phyloP scores from a whole-genome alignment of 495 filamentous ascomycete genomes.

The Trichoderma asperelloides region DNA sequence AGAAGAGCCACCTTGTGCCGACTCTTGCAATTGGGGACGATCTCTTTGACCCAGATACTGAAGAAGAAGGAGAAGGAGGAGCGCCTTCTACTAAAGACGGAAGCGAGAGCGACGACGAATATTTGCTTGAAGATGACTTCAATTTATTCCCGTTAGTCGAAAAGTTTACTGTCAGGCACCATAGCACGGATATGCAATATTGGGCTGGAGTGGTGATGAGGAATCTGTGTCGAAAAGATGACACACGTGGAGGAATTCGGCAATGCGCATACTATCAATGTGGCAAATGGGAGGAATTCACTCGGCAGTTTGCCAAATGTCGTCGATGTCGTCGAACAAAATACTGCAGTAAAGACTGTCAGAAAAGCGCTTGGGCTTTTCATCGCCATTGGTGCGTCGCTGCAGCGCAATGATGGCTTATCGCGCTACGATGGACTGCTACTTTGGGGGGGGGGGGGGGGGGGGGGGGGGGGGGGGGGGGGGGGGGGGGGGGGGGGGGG shows the following conservation, averaged over 20 bases:
- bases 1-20: slow-evolving; percentile 87
- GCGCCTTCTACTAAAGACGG: slow-evolving; percentile 43
- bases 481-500: too few relatives aligned
- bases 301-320: slow-evolving; percentile 95
- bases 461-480: too few relatives aligned
- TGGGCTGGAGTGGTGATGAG: slow-evolving; percentile 99
- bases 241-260: slow-evolving; percentile 82
- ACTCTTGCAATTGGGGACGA: slow-evolving; percentile 84
- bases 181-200: slow-evolving; percentile 95
- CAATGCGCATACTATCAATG: slow-evolving; percentile 97
- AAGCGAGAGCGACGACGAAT: slow-evolving; percentile 77
- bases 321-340: slow-evolving; percentile 93
- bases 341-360: slow-evolving; percentile 99
- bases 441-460: too few relatives aligned
- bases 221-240: slow-evolving; percentile 96
- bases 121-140: slow-evolving; percentile 82
- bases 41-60: slow-evolving; percentile 25
- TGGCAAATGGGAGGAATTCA: slow-evolving; percentile 94
- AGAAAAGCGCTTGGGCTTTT: slow-evolving; percentile 97
- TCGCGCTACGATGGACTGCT: slow-evolving; percentile 6
- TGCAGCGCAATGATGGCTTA: slow-evolving; percentile 40
- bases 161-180: slow-evolving; percentile 92
- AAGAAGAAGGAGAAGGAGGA: neutral
- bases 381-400: slow-evolving; percentile 96
- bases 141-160: slow-evolving; percentile 98